Conservation (phyloP, 1,284 basidiomycete species). For the Leccinum variabile region DNA sequence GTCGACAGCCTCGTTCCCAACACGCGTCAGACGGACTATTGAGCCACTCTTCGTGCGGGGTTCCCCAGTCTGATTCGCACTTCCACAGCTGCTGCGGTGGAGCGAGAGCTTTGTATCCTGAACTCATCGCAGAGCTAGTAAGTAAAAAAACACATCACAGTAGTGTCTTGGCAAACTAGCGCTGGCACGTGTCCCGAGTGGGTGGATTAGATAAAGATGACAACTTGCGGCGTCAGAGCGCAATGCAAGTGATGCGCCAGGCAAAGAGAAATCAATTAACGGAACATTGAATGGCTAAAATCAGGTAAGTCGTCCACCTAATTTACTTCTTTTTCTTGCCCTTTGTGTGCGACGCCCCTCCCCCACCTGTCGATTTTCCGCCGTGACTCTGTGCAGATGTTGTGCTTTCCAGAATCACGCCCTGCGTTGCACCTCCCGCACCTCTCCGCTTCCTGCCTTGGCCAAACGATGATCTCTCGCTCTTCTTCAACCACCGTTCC, state of each 20-base stretch:
- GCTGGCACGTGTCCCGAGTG: not conserved
- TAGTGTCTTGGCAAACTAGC: not conserved
- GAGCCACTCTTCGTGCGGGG: conserved; percentile 19
- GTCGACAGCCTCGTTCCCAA: conserved; percentile 32
- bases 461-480: conserved; percentile 59
- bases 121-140: conserved; percentile 1
- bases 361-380: conserved; percentile 38
- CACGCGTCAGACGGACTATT: conserved; percentile 25
- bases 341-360: conserved; percentile 39
- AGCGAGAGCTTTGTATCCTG: not conserved
- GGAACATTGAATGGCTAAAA: conserved; percentile 16
- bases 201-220: conserved; percentile 32
- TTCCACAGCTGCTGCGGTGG: not conserved
- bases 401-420: conserved; percentile 40
- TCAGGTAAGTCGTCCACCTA: conserved; percentile 25
- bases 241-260: conserved; percentile 20
- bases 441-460: conserved; percentile 48
- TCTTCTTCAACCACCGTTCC: conserved; percentile 82
- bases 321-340: conserved; percentile 53
- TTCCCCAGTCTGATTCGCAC: not conserved
- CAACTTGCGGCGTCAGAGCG: conserved; percentile 20
- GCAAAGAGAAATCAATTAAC: conserved; percentile 28
- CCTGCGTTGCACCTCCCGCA: conserved; percentile 66
- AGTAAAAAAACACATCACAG: not conserved
- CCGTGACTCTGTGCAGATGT: conserved; percentile 33